Evolutionary conservation across 2,329 filamentous ascomycete species (phyloP).

Genomic region (Thielaviopsis ethacetica): DNA sequence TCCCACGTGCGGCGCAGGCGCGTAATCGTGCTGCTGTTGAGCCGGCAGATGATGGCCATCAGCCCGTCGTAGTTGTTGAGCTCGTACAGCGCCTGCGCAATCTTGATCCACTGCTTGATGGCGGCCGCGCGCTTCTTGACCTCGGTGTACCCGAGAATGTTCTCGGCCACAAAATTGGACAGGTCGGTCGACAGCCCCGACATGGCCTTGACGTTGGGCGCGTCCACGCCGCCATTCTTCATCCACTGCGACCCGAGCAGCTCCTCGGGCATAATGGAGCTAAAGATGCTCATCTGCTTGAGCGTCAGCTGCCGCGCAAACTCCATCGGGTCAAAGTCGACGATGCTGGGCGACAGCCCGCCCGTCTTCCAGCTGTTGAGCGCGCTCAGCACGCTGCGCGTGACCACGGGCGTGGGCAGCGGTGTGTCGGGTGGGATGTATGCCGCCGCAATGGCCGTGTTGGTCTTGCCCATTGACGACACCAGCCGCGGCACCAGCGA

Average conservation of each 20-base stretch:
- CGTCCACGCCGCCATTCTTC: conserved; percentile 64
- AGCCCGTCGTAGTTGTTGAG: conserved; percentile 91
- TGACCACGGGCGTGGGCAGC: conserved; percentile 51
- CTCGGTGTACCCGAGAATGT: conserved; percentile 75
- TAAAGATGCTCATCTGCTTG: conserved; percentile 83
- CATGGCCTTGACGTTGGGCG: conserved; percentile 87
- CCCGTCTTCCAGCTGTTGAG: conserved; percentile 62
- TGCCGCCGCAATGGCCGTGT: conserved; percentile 48
- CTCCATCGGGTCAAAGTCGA: conserved; percentile 86
- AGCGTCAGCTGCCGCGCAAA: conserved; percentile 83
- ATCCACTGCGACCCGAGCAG: conserved; percentile 86
- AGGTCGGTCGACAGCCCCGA: conserved; percentile 82
- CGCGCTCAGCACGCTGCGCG: conserved; percentile 58
- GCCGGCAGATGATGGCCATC: conserved; percentile 90
- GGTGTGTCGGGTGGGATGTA: conserved; percentile 57
- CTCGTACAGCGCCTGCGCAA: conserved; percentile 70
- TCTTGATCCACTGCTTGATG: conserved; percentile 98
- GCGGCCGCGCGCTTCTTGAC: conserved; percentile 77
- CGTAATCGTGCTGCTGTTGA: conserved; percentile 82
- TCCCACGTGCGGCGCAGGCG: conserved; percentile 90
- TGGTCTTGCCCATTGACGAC: conserved; percentile 79
- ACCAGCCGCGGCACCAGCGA: conserved; percentile 68
- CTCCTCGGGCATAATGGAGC: conserved; percentile 80
- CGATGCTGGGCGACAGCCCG: conserved; percentile 51
- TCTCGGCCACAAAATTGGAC: conserved; percentile 83